These are phyloP conservation scores for Blastomyces percursus DNA, from an alignment of 2,329 filamentous ascomycete species.

Conservation along the genomic window DNA sequence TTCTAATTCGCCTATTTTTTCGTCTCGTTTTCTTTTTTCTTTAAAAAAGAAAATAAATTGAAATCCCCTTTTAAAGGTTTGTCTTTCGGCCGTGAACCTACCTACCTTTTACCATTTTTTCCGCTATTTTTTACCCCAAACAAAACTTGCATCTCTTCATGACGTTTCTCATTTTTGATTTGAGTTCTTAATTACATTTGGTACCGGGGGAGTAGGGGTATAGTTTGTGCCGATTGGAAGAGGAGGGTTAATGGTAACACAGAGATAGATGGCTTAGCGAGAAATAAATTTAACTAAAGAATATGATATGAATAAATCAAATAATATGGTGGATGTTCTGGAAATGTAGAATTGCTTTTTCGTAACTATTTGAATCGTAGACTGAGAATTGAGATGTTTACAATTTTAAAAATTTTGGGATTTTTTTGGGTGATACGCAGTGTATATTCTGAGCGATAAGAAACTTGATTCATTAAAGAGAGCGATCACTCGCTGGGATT, in stretches of 20 bases:
- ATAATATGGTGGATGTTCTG: not conserved
- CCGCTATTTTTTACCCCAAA: not conserved
- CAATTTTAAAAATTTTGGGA: not conserved
- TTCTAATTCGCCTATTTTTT: not conserved
- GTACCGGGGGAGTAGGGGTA: not conserved
- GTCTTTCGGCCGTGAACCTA: too few relatives aligned
- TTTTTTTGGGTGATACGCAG: not conserved
- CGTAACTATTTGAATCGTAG: too few relatives aligned
- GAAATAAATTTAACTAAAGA: not conserved
- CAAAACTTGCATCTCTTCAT: not conserved
- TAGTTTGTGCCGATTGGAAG: too few relatives aligned
- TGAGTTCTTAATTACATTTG: too few relatives aligned
- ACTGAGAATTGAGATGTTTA: too few relatives aligned
- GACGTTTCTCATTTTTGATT: not conserved
- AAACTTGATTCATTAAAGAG: too few relatives aligned
- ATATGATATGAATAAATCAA: not conserved
- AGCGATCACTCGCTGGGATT: too few relatives aligned
- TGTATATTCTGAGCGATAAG: too few relatives aligned
- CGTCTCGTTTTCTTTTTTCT: not conserved
- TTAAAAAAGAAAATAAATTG: not conserved
- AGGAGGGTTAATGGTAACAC: not conserved
- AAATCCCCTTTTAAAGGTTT: not conserved
- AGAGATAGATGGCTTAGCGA: not conserved
- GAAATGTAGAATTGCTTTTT: not conserved
- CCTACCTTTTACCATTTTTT: too few relatives aligned